phyloP scores from a whole-genome alignment of 2,329 filamentous ascomycete species.

The Cylindrodendrum hubeiense region DNA sequence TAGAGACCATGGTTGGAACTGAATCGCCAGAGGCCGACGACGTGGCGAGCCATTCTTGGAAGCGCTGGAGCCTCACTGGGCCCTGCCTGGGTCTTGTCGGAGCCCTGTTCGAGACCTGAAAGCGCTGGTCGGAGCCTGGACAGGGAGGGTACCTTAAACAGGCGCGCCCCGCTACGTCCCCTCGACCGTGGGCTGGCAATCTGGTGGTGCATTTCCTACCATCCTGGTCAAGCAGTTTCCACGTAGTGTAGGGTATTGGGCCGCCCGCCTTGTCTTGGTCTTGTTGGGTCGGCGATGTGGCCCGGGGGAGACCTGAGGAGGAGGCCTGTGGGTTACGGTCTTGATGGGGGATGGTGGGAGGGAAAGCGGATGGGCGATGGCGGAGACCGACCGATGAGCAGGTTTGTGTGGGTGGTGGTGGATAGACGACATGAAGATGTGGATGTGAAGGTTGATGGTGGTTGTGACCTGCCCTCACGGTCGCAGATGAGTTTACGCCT shows the following conservation, averaged over 20 bases:
- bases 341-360: background rate
- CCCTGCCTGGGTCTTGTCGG: background rate
- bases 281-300: constrained; percentile 8
- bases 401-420: background rate
- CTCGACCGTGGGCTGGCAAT: constrained; percentile 12
- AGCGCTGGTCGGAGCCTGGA: constrained; percentile 18
- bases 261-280: constrained; percentile 4
- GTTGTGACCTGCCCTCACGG: constrained; percentile 2
- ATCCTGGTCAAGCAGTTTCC: constrained; percentile 14
- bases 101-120: constrained; percentile 13
- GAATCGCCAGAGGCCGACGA: constrained; percentile 31
- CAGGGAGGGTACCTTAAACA: constrained; percentile 7
- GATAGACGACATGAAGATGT: constrained; percentile 9
- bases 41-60: constrained; percentile 36
- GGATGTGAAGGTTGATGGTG: constrained; percentile 18
- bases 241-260: constrained; percentile 1
- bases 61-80: constrained; percentile 18
- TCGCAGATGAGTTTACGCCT: background rate
- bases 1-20: constrained; percentile 32
- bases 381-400: background rate
- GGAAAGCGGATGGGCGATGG: constrained; percentile 15
- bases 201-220: constrained; percentile 16
- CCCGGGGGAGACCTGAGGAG: constrained; percentile 14
- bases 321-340: constrained; percentile 2
- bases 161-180: constrained; percentile 7